Percentiles rank a stretch among this genome's conserved stretches.
These are phyloP conservation scores for Debaryomyces castellii DNA, from an alignment of 805 yeast genomes.

Conservation along the genomic window DNA sequence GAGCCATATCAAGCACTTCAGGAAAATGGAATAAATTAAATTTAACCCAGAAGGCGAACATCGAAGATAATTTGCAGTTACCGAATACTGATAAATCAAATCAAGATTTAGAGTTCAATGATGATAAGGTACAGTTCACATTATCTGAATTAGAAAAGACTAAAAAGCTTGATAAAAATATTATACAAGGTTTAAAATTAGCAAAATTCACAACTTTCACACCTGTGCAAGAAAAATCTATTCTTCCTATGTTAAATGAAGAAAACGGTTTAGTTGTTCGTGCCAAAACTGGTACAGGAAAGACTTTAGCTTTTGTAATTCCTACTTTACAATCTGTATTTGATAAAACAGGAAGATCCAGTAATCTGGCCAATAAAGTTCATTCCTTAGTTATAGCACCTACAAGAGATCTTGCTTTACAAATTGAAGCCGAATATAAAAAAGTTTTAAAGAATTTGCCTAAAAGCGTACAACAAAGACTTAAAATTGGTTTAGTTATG, in stretches of 20 bases:
- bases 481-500: constrained; percentile 53
- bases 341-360: constrained; percentile 22
- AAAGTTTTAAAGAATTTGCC: constrained; percentile 36
- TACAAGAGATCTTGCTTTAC: constrained; percentile 87
- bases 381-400: constrained; percentile 74
- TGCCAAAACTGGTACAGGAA: constrained; percentile 96
- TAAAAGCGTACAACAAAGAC: constrained; percentile 10
- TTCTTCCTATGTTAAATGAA: constrained; percentile 53
- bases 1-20: neutral
- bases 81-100: neutral
- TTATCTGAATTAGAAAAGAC: constrained; percentile 9
- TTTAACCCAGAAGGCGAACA: neutral
- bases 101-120: neutral
- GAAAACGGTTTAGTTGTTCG: constrained; percentile 75
- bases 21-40: neutral
- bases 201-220: constrained; percentile 57
- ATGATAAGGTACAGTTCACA: constrained; percentile 2
- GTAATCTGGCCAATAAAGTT: constrained; percentile 42
- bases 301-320: constrained; percentile 83
- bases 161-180: constrained; percentile 9
- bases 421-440: constrained; percentile 65
- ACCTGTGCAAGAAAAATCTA: constrained; percentile 65
- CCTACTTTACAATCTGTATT: constrained; percentile 64
- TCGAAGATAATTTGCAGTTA: neutral
- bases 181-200: constrained; percentile 32